Base-by-base conservation (phyloP, 225 moss, liverwort and hornwort genomes). In the Polytrichum formosum region DNA sequence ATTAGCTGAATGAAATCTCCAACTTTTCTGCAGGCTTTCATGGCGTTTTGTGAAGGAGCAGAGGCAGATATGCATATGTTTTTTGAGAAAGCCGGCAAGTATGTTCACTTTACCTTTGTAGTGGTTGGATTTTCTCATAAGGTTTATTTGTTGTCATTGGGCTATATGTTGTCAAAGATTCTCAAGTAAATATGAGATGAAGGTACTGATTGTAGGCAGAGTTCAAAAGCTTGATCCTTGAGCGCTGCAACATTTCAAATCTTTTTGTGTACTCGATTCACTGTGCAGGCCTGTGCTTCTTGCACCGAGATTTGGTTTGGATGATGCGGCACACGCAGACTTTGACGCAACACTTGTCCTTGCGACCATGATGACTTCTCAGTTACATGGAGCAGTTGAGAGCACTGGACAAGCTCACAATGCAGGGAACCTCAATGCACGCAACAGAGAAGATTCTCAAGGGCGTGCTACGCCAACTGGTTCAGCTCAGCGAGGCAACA, bases 51-150 rank as follows among this genome's bases (percentile, higher is more conserved):
- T 83, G 98, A 98, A 73, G 94, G 92, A 74, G 88, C 92, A 67
- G 98, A 98, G 78, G 94, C 94, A 69, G 90, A 94, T 68, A 82
- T 98, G 84, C 94, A 98, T 68, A 82, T 98, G 87, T 87, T 80
- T 76, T 92, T 98, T 59, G 90, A 91, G 67, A 91, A 91, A 85
- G 94, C 98, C 76, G 98, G 98, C 82, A 90, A 90, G 98, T 98
- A 98, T 67, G 91, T 81, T 27, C 20, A 65, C 65, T 35, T 65
- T 23, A 33, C 65, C 65, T 10, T 65, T 18, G 27, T 58, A 6
- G 16, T 58, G 58, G 6, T 46, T 16, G 23, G 23, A 20, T 58
- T 37, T 66, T 68, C 55, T 68, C 18, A 6, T 65, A 54, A 18
- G 17, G 18, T 68, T 19, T 53, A 1, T 68, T 46, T 53, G 22